Evolutionary conservation across 2,329 filamentous ascomycete species (phyloP).

Genomic region (Penicillium sp.): DNA sequence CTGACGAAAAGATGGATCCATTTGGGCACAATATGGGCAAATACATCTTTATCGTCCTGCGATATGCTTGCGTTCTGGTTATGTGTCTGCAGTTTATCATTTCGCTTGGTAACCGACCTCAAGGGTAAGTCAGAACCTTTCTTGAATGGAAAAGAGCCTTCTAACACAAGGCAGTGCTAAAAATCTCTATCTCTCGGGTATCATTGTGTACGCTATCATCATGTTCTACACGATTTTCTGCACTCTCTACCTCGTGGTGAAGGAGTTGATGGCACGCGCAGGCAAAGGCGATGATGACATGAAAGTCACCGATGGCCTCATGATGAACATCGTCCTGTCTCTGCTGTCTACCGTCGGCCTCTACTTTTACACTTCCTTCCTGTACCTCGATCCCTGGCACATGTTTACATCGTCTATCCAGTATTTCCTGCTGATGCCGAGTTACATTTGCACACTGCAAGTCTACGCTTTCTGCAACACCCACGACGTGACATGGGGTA

Average conservation of each 20-base stretch:
- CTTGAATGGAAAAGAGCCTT: constrained; percentile 5
- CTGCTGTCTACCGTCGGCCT: constrained; percentile 83
- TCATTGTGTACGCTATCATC: constrained; percentile 86
- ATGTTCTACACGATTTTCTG: constrained; percentile 95
- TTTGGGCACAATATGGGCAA: constrained; percentile 82
- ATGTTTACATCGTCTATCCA: constrained; percentile 89
- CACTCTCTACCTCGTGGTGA: constrained; percentile 77
- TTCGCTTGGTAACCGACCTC: constrained; percentile 90
- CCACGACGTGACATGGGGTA: constrained; percentile 98
- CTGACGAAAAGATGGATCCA: constrained; percentile 73
- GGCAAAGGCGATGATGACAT: constrained; percentile 43
- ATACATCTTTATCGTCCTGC: constrained; percentile 77
- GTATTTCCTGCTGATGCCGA: constrained; percentile 87
- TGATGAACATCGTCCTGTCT: constrained; percentile 90
- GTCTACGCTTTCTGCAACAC: constrained; percentile 99
- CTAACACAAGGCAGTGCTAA: constrained; percentile 51
- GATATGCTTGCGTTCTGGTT: constrained; percentile 78
- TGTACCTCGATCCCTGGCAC: constrained; percentile 98
- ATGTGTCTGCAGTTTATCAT: constrained; percentile 95
- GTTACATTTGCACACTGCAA: constrained; percentile 94
- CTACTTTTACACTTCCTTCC: constrained; percentile 92
- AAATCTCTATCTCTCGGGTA: constrained; percentile 78
- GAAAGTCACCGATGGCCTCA: constrained; percentile 72
- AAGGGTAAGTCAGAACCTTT: constrained; percentile 53
- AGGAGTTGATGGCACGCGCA: constrained; percentile 59